Conservation (phyloP, 2,329 filamentous ascomycete genomes). For the Venturia pyrina region DNA sequence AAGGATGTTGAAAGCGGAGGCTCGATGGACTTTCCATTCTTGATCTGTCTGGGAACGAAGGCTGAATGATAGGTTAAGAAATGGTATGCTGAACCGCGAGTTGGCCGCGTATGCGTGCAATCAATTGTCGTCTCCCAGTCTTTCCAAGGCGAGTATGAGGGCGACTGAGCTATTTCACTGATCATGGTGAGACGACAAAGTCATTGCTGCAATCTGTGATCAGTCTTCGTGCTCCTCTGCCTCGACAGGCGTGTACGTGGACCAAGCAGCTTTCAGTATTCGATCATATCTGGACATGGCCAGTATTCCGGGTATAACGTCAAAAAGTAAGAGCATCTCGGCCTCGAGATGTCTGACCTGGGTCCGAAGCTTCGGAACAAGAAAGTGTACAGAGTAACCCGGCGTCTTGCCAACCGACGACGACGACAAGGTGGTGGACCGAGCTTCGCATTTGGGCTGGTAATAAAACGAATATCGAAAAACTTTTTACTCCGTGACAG, state of each 20-base stretch:
- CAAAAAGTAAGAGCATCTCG: not conserved
- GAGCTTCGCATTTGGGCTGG: not conserved
- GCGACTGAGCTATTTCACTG: not conserved
- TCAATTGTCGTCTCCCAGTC: not conserved
- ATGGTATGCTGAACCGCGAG: not conserved
- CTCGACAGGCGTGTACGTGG: not conserved
- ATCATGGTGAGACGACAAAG: not conserved
- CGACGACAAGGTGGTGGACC: not conserved
- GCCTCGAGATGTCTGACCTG: not conserved
- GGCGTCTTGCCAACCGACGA: not conserved
- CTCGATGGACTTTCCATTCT: conserved; percentile 32
- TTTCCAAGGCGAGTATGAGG: not conserved
- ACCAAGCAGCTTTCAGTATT: not conserved
- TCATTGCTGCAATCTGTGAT: not conserved
- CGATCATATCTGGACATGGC: not conserved
- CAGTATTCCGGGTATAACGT: not conserved
- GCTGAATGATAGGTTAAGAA: not conserved
- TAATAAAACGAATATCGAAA: not conserved
- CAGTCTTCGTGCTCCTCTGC: not conserved
- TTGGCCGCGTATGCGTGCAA: not conserved
- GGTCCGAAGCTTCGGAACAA: not conserved
- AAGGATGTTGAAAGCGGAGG: conserved; percentile 40
- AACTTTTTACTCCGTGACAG: not conserved
- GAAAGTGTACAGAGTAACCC: not conserved
- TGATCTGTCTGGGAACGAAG: conserved; percentile 28